Percentiles rank a stretch among this genome's conserved stretches.
Evolutionary conservation across 208 protist species (phyloP).

Genomic region (Naegleria fowleri): DNA sequence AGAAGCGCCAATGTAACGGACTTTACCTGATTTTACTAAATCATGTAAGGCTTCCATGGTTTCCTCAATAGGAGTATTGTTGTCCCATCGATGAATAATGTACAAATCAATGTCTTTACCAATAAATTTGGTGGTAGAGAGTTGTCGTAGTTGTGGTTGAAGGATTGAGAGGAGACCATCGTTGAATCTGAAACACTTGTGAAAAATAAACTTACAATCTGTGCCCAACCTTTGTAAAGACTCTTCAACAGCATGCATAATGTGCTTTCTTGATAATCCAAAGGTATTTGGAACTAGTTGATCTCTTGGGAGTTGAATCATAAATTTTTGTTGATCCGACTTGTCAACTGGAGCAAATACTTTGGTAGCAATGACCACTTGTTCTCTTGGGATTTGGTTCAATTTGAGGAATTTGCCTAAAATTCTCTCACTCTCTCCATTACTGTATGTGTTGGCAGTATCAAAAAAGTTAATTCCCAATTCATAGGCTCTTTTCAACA

Average conservation of each 20-base stretch:
- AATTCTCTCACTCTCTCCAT: conserved; percentile 11
- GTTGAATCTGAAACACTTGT: neutral
- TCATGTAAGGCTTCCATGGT: conserved; percentile 13
- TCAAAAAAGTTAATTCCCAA: conserved; percentile 20
- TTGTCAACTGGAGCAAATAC: neutral
- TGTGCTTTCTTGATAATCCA: neutral
- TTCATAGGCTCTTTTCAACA: neutral
- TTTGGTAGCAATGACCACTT: neutral
- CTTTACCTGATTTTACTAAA: conserved; percentile 2
- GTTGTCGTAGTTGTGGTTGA: no score
- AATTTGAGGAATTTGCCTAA: neutral
- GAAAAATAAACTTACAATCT: neutral
- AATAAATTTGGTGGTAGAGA: no score
- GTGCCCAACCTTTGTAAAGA: neutral
- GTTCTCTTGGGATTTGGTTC: neutral
- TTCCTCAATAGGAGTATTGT: conserved; percentile 12
- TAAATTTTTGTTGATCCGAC: neutral
- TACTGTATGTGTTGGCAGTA: neutral
- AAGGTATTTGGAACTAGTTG: neutral
- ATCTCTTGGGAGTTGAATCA: neutral
- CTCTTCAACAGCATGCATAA: conserved; percentile 17
- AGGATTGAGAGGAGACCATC: no score
- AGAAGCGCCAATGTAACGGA: conserved; percentile 21
- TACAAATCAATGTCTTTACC: conserved; percentile 19
- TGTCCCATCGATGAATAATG: conserved; percentile 17